phyloP scores from a whole-genome alignment of 352 stramenopile species.

The Globisporangium barbulae region DNA sequence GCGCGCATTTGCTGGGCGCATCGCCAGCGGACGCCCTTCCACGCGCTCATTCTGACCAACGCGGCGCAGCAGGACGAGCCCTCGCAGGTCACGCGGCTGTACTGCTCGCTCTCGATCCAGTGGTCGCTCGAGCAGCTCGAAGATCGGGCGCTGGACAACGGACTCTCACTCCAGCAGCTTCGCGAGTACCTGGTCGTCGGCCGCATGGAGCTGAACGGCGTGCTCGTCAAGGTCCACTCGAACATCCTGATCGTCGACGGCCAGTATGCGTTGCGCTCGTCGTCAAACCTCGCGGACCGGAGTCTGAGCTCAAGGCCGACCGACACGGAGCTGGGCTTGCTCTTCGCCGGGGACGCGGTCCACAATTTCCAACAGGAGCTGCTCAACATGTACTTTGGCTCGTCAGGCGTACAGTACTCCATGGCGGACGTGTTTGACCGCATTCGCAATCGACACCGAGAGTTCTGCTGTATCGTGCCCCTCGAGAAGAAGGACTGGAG shows the following conservation, averaged over 20 bases:
- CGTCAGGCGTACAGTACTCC: slow-evolving; percentile 26
- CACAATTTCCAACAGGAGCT: slow-evolving; percentile 54
- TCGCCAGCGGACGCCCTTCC: slow-evolving; percentile 34
- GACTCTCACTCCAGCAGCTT: slow-evolving; percentile 37
- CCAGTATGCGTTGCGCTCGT: slow-evolving; percentile 64
- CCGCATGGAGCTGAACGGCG: slow-evolving; percentile 36
- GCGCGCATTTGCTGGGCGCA: slow-evolving; percentile 43
- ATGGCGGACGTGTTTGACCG: slow-evolving; percentile 29
- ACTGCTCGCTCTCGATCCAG: slow-evolving; percentile 73
- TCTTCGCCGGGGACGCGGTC: slow-evolving; percentile 47
- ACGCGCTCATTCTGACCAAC: slow-evolving; percentile 70
- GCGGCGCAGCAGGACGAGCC: slow-evolving; percentile 75
- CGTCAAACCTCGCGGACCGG: slow-evolving; percentile 73
- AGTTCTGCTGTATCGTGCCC: slow-evolving; percentile 43
- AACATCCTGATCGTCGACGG: slow-evolving; percentile 79
- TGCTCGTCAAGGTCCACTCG: slow-evolving; percentile 76
- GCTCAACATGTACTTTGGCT: slow-evolving; percentile 65
- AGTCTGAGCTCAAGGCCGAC: slow-evolving; percentile 65
- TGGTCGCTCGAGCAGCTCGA: slow-evolving; percentile 76
- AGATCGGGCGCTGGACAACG: slow-evolving; percentile 37
- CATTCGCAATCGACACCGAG: slow-evolving; percentile 7
- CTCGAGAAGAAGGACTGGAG: slow-evolving; percentile 60
- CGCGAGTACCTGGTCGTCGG: slow-evolving; percentile 47
- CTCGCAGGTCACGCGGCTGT: slow-evolving; percentile 68
- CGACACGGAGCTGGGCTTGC: slow-evolving; percentile 65